phyloP scores from a whole-genome alignment of 352 stramenopile species.

The Pythium utonaiense region DNA sequence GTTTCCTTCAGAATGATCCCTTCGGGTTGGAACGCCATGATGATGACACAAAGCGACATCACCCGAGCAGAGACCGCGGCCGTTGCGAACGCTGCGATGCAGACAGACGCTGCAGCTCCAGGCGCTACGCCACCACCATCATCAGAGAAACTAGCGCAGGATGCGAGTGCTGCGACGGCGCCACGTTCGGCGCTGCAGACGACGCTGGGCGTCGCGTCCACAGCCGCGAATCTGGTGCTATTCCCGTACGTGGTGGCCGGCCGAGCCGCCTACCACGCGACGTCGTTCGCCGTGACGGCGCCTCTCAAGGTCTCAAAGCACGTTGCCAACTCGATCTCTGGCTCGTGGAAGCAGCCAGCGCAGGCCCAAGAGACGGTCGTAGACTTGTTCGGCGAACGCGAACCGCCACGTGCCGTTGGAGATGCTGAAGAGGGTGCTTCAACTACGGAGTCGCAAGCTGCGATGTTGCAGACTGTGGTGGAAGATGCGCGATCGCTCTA shows the following conservation, averaged over 20 bases:
- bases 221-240: constrained; percentile 56
- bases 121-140: background rate
- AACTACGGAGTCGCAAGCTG: background rate
- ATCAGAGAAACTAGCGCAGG: background rate
- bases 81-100: background rate
- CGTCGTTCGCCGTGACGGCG: constrained; percentile 50
- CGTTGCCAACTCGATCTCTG: constrained; percentile 38
- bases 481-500: no score
- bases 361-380: constrained; percentile 6
- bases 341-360: constrained; percentile 13
- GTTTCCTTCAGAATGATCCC: background rate
- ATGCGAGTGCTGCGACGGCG: background rate
- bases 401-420: background rate
- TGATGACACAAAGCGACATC: no score
- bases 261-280: constrained; percentile 52
- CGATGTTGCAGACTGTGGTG: background rate
- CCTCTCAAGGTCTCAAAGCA: constrained; percentile 55
- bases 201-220: constrained; percentile 53
- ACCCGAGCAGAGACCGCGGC: background rate
- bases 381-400: constrained; percentile 54
- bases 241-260: constrained; percentile 58
- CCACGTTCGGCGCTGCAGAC: constrained; percentile 34
- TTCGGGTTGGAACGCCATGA: no score
- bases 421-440: background rate
- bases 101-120: background rate